Percentiles rank a stretch among this genome's conserved stretches.
These are phyloP conservation scores for Penicillium sclerotiorum DNA, from an alignment of 2,329 filamentous ascomycete genomes.

Conservation along the genomic window DNA sequence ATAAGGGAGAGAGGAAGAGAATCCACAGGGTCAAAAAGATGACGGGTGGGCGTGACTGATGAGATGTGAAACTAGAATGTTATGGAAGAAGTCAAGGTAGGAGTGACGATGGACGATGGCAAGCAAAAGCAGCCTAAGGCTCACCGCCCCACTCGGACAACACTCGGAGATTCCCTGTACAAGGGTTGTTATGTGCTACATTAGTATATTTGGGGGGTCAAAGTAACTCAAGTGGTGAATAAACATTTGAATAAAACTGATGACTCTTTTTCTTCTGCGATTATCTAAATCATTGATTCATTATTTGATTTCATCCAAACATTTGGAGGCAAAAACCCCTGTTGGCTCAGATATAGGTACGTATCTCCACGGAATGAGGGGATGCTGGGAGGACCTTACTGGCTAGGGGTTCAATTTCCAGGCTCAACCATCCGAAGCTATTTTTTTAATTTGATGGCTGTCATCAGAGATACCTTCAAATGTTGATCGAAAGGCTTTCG, in stretches of 20 bases:
- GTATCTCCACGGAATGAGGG: neutral
- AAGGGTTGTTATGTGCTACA: neutral
- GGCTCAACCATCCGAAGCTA: neutral
- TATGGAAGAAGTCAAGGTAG: constrained; percentile 11
- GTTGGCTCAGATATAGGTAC: neutral
- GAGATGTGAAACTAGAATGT: constrained; percentile 5
- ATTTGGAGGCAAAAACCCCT: neutral
- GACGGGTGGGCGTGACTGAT: neutral
- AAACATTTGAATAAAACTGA: no score
- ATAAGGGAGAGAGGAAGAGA: neutral
- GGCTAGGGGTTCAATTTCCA: neutral
- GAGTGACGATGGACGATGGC: constrained; percentile 4
- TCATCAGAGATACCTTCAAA: neutral
- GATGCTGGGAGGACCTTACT: constrained; percentile 4
- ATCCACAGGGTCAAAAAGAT: constrained; percentile 7
- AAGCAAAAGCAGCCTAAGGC: constrained; percentile 3
- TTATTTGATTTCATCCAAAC: no score
- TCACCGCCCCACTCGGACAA: constrained; percentile 8
- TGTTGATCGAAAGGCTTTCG: neutral
- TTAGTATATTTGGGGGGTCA: neutral
- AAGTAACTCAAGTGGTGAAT: no score
- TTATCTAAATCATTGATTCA: no score
- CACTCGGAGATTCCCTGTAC: neutral
- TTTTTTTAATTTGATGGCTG: neutral
- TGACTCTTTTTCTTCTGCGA: no score